A percentile compares a stretch with the other conserved stretches of the same genome.
Conservation (phyloP, 2,329 filamentous ascomycete species). For the Rasamsonia emersonii region DNA sequence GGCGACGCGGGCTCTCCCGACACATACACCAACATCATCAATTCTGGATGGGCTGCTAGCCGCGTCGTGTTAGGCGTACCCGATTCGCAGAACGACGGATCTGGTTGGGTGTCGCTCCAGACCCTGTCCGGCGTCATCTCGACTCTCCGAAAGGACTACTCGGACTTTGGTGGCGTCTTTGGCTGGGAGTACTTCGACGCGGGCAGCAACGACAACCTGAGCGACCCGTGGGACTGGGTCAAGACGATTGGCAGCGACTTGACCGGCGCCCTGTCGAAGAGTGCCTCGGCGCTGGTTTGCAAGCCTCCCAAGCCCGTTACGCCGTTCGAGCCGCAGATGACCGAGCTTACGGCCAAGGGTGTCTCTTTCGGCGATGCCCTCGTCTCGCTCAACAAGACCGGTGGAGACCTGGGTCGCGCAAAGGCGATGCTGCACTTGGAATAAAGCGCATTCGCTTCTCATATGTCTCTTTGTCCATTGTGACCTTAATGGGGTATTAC, state of each 20-base stretch:
- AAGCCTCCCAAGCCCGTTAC: no score
- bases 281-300: no score
- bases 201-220: conserved; percentile 3
- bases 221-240: conserved; percentile 4
- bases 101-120: conserved; percentile 48
- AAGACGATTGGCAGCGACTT: conserved; percentile 2
- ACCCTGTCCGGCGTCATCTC: conserved; percentile 45
- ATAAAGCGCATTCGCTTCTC: no score
- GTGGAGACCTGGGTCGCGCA: no score
- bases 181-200: conserved; percentile 84
- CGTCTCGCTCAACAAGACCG: no score
- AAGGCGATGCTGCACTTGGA: no score
- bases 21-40: conserved; percentile 43
- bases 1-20: conserved; percentile 48
- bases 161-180: conserved; percentile 67
- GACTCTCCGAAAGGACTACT: conserved; percentile 46
- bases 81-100: conserved; percentile 60
- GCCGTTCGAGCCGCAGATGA: no score
- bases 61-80: conserved; percentile 67
- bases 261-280: no score
- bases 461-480: no score
- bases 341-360: no score
- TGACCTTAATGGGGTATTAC: no score
- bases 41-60: conserved; percentile 52
- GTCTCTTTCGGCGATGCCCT: no score